Evolutionary conservation across 2,329 filamentous ascomycete species (phyloP), one percentile per base, ranked within the genome.

Genomic region (Rutstroemia sp.): DNA sequence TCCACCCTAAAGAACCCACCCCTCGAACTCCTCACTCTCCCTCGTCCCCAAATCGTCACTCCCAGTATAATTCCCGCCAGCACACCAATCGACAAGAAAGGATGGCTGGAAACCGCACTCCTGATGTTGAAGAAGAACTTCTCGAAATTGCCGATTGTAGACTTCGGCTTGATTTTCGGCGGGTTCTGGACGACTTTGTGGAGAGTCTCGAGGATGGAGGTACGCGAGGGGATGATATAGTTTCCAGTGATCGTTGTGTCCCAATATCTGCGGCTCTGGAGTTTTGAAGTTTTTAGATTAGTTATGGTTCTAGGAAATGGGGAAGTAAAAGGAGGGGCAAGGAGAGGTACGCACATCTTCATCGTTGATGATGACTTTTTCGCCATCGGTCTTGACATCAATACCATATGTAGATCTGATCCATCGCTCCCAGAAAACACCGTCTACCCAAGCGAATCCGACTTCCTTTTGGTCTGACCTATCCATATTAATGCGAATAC

Each of bases 391-490:
- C 59, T 77, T 78, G 34, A 94, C 85, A 65, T 95, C 88, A 63
- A 97, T 87, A 54, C 92, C 92, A 68, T 95, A 99, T 0, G 92
- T 96, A n/a, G 87, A 92, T 63, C 87, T 82, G 62, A 99, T 83
- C 94, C 94, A 99, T 60, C 92, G 83, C 72, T 97, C 92, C 94
- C 94, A 99, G 72, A 97, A 97, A 7, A 89, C 82, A 51, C 92
- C 91, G 69, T 99, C 94, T 12, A 97, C 90, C 94, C 94, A 99
- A 12, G 94, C 94, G 72, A 99, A 99, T 8, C 84, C 83, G 44
- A 97, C 91, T 69, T 95, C 88, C 71, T 92, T 95, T 64, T 87
- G 86, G 68, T 91, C 85, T 52, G 89, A 82, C 68, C 88, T 87
- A 65, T 92, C 87, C 83, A 96, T 95, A 65, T 91, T 89, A 69